Evolutionary conservation across 2,329 filamentous ascomycete species (phyloP), one percentile per base, ranked within the genome.

Genomic region (Ophiostoma sp.): DNA sequence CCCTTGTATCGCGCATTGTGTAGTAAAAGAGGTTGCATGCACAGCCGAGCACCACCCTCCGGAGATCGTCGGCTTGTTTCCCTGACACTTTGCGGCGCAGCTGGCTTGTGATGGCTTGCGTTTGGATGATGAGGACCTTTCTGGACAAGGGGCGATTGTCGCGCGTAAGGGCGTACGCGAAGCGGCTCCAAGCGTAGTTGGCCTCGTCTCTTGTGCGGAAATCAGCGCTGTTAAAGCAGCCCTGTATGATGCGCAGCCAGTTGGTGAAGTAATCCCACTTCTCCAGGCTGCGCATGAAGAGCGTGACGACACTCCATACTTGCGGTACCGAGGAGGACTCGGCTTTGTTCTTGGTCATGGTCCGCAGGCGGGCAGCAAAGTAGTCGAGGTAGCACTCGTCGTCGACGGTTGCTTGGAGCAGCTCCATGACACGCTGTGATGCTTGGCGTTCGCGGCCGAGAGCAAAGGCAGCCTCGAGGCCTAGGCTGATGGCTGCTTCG

Each of bases 21-120:
- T 96, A 96, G 76, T 97, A 96, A 11, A 92, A 84, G 0, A 98
- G 82, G 68, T 89, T 92, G 77, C 90, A 90, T 68, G 96, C 87
- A 67, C 89, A 90, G 12, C 87, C 87, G 55, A 94, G 74, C 12
- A 87, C 82, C 1, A 81, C 79, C 69, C 79, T 81, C 69, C 82
- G 84, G 7, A 89, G 82, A 67, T 87, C 82, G 44, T 87, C 84
- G 27, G 81, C 80, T 60, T 85, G 80, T 73, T 86, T 86, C 18
- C 80, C 84, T 12, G 77, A 81, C 58, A 83, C 83, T 72, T 86
- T 88, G 45, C 89, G 85, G 74, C 86, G 70, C 72, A 94, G 81
- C 73, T 91, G 91, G 68, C 83, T 87, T 12, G 83, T 78, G 14
- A 93, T 83, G 0, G 92, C 91, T 69, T 89, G 86, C 69, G 84